Evolutionary conservation across 164 flowering plant species (phyloP).

Genomic region (Platanus orientalis): DNA sequence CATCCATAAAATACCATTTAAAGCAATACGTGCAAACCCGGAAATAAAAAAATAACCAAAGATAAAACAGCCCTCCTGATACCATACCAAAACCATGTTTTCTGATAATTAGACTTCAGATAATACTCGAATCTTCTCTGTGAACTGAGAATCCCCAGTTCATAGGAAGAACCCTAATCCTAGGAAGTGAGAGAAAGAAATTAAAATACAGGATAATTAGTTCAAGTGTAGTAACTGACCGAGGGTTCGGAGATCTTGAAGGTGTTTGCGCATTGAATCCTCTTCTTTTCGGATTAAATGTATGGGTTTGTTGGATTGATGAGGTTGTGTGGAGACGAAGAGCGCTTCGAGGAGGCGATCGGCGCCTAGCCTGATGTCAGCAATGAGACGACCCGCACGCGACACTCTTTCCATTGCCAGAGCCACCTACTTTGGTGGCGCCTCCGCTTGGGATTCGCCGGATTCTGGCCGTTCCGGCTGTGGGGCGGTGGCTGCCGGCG

Average conservation of each 20-base stretch:
- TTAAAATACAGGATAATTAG: neutral
- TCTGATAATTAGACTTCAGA: too few species aligned
- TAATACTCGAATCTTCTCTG: too few species aligned
- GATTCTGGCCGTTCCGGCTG: slow-evolving; percentile 13
- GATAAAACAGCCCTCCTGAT: too few species aligned
- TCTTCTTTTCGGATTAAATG: slow-evolving; percentile 65
- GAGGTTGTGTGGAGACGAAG: slow-evolving; percentile 49
- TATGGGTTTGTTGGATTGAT: slow-evolving; percentile 46
- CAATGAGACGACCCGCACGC: slow-evolving; percentile 68
- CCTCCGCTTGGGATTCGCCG: slow-evolving; percentile 37
- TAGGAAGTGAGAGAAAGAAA: neutral
- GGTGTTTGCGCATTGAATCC: slow-evolving; percentile 67
- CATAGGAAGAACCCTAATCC: neutral
- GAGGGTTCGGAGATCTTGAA: slow-evolving; percentile 68
- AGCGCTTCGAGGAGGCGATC: slow-evolving; percentile 88
- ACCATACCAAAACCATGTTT: too few species aligned
- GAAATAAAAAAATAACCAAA: too few species aligned
- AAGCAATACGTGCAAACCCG: too few species aligned
- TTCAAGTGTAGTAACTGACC: slow-evolving; percentile 36
- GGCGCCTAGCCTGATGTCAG: slow-evolving; percentile 86
- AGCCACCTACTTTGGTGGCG: slow-evolving; percentile 98
- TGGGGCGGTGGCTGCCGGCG: slow-evolving; percentile 3
- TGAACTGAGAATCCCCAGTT: too few species aligned
- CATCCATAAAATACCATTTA: too few species aligned
- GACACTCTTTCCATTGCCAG: slow-evolving; percentile 80